These are phyloP conservation scores for Pseudevernia furfuracea DNA, from an alignment of 495 filamentous ascomycete genomes.

Conservation along the genomic window DNA sequence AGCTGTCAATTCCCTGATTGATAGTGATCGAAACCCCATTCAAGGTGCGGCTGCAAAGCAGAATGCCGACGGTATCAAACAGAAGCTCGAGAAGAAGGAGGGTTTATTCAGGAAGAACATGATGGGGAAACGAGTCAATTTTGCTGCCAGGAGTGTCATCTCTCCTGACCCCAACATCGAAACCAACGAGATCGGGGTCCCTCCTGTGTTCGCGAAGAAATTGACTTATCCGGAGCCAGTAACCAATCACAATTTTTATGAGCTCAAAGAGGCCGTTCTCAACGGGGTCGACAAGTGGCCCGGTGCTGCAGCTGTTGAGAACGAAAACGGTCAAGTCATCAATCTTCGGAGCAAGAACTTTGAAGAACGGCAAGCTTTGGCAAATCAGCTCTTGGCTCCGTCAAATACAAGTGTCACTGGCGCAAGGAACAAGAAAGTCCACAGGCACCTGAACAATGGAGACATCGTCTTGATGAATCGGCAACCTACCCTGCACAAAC, in stretches of 20 bases:
- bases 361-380: conserved; percentile 77
- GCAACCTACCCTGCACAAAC: conserved; percentile 98
- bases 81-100: conserved; percentile 97
- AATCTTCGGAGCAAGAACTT: conserved; percentile 76
- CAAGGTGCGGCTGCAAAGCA: conserved; percentile 61
- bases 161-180: conserved; percentile 98
- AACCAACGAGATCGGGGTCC: conserved; percentile 96
- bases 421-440: conserved; percentile 88
- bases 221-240: conserved; percentile 96
- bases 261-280: conserved; percentile 91
- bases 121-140: conserved; percentile 99
- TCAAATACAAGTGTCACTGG: conserved; percentile 67
- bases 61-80: conserved; percentile 86
- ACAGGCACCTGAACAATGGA: conserved; percentile 90
- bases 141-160: conserved; percentile 94
- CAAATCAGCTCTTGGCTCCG: conserved; percentile 88
- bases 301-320: conserved; percentile 88
- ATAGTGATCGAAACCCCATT: conserved; percentile 73
- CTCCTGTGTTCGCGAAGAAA: conserved; percentile 91
- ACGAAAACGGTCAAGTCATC: conserved; percentile 86
- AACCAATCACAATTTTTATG: conserved; percentile 91
- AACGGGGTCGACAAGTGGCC: conserved; percentile 93
- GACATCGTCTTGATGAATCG: conserved; percentile 99
- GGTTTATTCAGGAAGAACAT: conserved; percentile 98
- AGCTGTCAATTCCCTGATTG: conserved; percentile 80